A percentile compares a stretch with the other conserved stretches of the same genome.
Conservation (phyloP, 2,329 filamentous ascomycete species). For the Pestalotiopsis sp. region DNA sequence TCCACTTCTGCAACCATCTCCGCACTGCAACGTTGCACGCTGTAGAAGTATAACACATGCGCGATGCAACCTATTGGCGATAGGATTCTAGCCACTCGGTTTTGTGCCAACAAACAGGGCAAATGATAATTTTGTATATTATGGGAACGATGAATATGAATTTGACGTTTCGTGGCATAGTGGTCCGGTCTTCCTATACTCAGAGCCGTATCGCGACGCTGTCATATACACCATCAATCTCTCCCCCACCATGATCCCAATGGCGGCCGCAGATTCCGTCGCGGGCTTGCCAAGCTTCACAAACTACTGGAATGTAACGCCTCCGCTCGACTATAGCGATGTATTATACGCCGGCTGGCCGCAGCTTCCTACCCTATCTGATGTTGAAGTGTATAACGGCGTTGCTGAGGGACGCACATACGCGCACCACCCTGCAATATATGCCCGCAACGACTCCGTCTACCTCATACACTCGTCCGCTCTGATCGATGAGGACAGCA, state of each 20-base stretch:
- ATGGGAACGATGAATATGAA: neutral
- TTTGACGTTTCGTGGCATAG: neutral
- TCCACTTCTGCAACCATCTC: neutral
- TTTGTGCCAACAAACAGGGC: neutral
- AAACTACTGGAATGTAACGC: constrained; percentile 21
- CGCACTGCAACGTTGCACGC: constrained; percentile 7
- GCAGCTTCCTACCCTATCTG: constrained; percentile 22
- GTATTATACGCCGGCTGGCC: constrained; percentile 27
- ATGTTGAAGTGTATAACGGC: constrained; percentile 26
- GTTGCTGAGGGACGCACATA: constrained; percentile 24
- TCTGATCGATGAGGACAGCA: constrained; percentile 28
- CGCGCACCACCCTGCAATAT: constrained; percentile 27
- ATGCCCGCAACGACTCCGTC: constrained; percentile 19
- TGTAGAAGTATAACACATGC: neutral
- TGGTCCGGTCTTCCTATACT: neutral
- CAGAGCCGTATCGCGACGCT: neutral
- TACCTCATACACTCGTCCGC: constrained; percentile 26
- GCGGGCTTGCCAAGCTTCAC: neutral
- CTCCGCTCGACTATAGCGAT: constrained; percentile 26
- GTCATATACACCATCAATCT: neutral
- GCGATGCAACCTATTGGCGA: neutral
- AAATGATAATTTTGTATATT: neutral
- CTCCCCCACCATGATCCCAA: neutral
- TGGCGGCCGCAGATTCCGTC: neutral
- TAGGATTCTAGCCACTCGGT: neutral